Evolutionary conservation across 2,329 filamentous ascomycete genomes (phyloP).

Genomic region (Cercospora brassicicola): DNA sequence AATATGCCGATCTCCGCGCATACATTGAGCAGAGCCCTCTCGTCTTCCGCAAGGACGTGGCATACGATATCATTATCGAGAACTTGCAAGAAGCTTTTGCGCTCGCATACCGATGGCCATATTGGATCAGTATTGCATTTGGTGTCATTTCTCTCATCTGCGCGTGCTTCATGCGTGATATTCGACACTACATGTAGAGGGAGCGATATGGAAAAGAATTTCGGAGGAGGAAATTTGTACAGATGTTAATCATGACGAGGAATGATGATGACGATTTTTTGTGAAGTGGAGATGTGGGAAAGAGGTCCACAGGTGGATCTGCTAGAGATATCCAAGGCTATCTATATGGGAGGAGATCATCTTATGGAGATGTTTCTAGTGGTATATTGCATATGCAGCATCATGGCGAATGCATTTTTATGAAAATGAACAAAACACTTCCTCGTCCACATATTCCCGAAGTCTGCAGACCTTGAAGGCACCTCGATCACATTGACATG

Average conservation of each 20-base stretch:
- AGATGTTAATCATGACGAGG: not conserved
- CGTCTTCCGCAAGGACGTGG: constrained; percentile 26
- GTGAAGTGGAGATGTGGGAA: too few species aligned
- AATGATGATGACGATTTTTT: not conserved
- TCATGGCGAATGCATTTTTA: too few species aligned
- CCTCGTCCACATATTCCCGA: too few species aligned
- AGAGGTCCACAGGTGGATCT: too few species aligned
- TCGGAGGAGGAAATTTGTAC: not conserved
- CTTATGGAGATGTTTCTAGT: too few species aligned
- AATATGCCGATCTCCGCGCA: constrained; percentile 22
- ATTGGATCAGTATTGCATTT: constrained; percentile 39
- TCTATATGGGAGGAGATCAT: too few species aligned
- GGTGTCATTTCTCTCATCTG: constrained; percentile 35
- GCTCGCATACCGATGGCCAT: constrained; percentile 35
- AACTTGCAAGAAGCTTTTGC: constrained; percentile 33
- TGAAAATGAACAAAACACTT: too few species aligned
- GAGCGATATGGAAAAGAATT: too few species aligned
- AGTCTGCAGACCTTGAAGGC: too few species aligned
- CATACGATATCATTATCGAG: constrained; percentile 32
- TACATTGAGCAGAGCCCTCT: constrained; percentile 21
- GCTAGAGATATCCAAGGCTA: too few species aligned
- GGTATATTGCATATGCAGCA: too few species aligned
- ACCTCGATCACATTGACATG: too few species aligned
- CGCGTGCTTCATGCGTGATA: constrained; percentile 36
- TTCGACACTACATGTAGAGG: constrained; percentile 36